Evolutionary conservation across 176 grass and related monocot genomes (phyloP).

Genomic region (Pharus latifolius): DNA sequence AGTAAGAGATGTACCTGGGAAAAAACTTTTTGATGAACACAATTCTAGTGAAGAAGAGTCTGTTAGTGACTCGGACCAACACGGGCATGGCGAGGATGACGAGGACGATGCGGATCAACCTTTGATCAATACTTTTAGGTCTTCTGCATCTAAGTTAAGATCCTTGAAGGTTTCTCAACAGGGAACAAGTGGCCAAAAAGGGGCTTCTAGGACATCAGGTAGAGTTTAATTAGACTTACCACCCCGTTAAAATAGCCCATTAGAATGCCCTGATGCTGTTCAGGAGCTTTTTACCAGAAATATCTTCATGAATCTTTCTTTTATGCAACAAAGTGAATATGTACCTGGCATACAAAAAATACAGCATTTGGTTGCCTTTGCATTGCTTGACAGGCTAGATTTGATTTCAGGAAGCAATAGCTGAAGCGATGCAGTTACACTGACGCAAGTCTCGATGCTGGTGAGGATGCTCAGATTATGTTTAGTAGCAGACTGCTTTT

Average conservation of each 20-base stretch:
- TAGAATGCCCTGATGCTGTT: neutral
- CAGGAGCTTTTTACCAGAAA: too few relatives aligned
- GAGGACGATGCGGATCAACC: conserved; percentile 63
- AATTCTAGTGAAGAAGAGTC: conserved; percentile 65
- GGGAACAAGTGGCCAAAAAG: conserved; percentile 28
- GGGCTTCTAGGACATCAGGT: conserved; percentile 48
- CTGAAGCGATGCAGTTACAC: neutral
- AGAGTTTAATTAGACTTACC: neutral
- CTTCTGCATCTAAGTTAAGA: conserved; percentile 72
- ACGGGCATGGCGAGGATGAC: conserved; percentile 36
- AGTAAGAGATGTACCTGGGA: conserved; percentile 49
- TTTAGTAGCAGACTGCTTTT: neutral
- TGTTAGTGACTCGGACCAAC: conserved; percentile 54
- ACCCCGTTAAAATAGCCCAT: too few relatives aligned
- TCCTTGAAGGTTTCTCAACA: conserved; percentile 51
- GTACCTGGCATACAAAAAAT: too few relatives aligned
- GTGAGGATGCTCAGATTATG: neutral
- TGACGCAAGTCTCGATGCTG: neutral
- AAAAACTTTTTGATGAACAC: conserved; percentile 73
- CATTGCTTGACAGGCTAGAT: neutral
- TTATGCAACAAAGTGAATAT: too few relatives aligned
- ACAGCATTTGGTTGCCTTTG: too few relatives aligned
- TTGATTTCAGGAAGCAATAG: conserved; percentile 33
- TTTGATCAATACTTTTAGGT: conserved; percentile 71
- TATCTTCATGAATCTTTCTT: too few relatives aligned